These are phyloP conservation scores for Rhododendron ovatum DNA, from an alignment of 148 eudicot species.

Conservation along the genomic window DNA sequence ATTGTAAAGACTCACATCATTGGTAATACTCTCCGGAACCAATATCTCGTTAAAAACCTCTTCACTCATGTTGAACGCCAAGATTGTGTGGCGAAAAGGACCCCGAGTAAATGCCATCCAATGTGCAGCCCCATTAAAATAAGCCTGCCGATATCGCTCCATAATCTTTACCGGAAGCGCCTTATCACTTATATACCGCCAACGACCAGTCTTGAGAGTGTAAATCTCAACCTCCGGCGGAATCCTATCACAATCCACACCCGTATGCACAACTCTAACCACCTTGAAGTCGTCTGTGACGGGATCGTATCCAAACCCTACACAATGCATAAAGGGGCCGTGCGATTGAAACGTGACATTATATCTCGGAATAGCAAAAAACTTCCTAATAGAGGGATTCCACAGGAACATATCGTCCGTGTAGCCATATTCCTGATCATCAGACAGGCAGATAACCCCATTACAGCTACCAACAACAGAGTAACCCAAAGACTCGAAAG, in stretches of 20 bases:
- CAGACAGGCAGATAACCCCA: not conserved
- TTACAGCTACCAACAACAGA: not conserved
- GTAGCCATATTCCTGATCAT: not conserved
- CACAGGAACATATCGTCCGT: not conserved
- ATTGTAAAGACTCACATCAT: not conserved
- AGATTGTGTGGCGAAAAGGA: not conserved
- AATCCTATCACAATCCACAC: not conserved
- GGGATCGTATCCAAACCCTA: not conserved
- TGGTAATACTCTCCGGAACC: not conserved
- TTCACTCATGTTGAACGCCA: not conserved
- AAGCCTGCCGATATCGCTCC: not conserved
- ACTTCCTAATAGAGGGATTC: not conserved
- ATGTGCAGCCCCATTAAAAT: not conserved
- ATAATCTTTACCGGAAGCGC: not conserved
- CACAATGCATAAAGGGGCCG: not conserved
- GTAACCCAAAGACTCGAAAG: not conserved
- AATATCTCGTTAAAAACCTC: not conserved
- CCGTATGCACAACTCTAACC: not conserved
- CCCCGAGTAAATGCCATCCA: not conserved
- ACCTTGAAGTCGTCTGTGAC: not conserved
- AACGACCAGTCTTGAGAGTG: not conserved
- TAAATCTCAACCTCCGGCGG: not conserved
- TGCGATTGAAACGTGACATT: not conserved
- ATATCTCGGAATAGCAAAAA: not conserved
- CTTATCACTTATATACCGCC: not conserved